Conservation (phyloP, 176 grass and related monocot species). For the Cenchrus purpureus region DNA sequence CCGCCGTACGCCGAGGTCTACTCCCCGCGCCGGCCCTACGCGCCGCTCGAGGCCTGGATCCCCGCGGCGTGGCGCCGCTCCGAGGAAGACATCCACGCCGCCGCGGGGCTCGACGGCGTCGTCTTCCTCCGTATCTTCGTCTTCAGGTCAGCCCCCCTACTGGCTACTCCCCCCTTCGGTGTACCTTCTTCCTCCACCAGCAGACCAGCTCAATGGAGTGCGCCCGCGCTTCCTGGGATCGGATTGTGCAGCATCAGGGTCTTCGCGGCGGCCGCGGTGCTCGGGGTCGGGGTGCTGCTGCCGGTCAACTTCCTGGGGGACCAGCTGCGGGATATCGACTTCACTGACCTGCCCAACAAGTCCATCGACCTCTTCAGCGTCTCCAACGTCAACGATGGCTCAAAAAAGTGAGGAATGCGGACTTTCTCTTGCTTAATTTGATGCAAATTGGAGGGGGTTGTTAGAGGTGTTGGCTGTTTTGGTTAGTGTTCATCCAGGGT, state of each 20-base stretch:
- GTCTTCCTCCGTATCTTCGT: constrained; percentile 89
- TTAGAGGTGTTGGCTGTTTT: background rate
- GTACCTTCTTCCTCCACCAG: too few relatives aligned
- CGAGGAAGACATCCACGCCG: constrained; percentile 71
- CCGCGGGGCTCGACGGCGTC: constrained; percentile 82
- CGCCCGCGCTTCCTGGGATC: background rate
- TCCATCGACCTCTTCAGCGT: constrained; percentile 87
- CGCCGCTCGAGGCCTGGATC: constrained; percentile 64
- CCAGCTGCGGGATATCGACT: constrained; percentile 77
- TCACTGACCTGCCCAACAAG: constrained; percentile 79
- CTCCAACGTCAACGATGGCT: constrained; percentile 91
- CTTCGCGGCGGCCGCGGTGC: constrained; percentile 64
- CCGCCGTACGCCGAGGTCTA: constrained; percentile 60
- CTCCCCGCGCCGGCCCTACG: constrained; percentile 65
- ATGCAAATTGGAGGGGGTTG: background rate
- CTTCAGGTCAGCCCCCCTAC: constrained; percentile 55
- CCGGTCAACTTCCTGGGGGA: constrained; percentile 82
- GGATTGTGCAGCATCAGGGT: constrained; percentile 69
- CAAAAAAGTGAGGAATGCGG: constrained; percentile 59
- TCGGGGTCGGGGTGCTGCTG: constrained; percentile 78
- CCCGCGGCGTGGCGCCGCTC: constrained; percentile 60
- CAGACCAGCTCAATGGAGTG: background rate
- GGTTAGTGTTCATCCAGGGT: background rate
- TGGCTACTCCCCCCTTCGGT: too few relatives aligned
- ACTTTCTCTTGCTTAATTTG: constrained; percentile 1